Evolutionary conservation across 208 protist genomes (phyloP).

Genomic region (Endotrypanum monterogeii): DNA sequence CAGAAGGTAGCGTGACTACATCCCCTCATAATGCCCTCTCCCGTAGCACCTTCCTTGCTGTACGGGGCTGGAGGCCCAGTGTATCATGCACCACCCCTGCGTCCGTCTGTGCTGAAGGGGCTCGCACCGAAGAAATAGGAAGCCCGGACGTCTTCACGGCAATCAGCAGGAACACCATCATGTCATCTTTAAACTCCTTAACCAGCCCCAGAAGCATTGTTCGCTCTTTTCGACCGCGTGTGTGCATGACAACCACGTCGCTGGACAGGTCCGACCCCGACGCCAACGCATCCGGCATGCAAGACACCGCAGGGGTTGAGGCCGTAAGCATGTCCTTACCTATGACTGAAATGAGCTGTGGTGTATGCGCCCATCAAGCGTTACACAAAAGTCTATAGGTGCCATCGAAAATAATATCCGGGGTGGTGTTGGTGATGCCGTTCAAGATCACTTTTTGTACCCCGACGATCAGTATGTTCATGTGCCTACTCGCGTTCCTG

Average conservation of each 20-base stretch:
- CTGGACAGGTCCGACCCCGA: neutral
- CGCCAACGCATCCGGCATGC: neutral
- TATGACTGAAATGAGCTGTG: neutral
- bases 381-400: neutral
- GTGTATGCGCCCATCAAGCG: neutral
- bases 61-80: neutral
- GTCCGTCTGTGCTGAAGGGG: neutral
- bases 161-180: neutral
- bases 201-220: neutral
- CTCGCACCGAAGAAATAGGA: neutral
- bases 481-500: too few species aligned
- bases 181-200: neutral
- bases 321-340: neutral
- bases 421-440: neutral
- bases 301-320: neutral
- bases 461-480: neutral
- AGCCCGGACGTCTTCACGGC: neutral
- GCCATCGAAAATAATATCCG: constrained; percentile 13
- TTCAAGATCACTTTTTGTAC: neutral
- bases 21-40: neutral
- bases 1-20: constrained; percentile 1
- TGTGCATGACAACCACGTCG: constrained; percentile 4
- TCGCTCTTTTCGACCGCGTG: neutral
- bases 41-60: neutral
- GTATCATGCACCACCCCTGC: neutral